These are phyloP conservation scores for Marchantia paleacea DNA, from an alignment of 225 moss, liverwort and hornwort genomes.

Conservation along the genomic window DNA sequence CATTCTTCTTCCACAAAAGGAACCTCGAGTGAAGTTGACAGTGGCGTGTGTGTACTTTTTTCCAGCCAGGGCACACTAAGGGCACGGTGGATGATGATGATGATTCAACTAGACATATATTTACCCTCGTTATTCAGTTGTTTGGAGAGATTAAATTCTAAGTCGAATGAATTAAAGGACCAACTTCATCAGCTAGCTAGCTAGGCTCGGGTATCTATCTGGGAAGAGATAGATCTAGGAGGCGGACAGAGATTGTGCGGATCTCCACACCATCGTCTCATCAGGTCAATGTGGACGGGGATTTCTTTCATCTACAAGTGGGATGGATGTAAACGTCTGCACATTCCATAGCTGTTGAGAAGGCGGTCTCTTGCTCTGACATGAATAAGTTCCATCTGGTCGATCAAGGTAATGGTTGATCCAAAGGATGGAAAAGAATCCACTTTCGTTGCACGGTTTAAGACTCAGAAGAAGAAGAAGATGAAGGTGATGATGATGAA, in stretches of 20 bases:
- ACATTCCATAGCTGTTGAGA: not conserved
- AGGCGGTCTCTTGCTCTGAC: not conserved
- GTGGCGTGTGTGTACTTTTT: too few species aligned
- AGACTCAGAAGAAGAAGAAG: too few species aligned
- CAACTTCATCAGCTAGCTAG: not conserved
- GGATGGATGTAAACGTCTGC: not conserved
- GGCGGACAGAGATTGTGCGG: not conserved
- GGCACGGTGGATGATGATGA: not conserved
- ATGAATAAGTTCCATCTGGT: not conserved
- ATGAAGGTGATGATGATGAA: too few species aligned
- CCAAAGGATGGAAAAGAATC: not conserved
- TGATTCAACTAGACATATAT: not conserved
- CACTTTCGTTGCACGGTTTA: not conserved
- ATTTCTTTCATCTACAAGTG: too few species aligned
- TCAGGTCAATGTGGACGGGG: too few species aligned
- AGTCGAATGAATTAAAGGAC: not conserved
- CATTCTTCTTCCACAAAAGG: too few species aligned
- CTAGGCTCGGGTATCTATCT: too few species aligned
- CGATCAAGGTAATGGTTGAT: conserved; percentile 9
- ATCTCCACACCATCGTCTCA: not conserved
- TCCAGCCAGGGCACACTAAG: too few species aligned
- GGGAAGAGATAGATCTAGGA: not conserved
- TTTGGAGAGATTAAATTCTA: not conserved
- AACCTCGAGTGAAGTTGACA: too few species aligned
- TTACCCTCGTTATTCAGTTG: not conserved